Base-by-base conservation (phyloP, 1,284 basidiomycete species). In the Phellinidium pouzarii region DNA sequence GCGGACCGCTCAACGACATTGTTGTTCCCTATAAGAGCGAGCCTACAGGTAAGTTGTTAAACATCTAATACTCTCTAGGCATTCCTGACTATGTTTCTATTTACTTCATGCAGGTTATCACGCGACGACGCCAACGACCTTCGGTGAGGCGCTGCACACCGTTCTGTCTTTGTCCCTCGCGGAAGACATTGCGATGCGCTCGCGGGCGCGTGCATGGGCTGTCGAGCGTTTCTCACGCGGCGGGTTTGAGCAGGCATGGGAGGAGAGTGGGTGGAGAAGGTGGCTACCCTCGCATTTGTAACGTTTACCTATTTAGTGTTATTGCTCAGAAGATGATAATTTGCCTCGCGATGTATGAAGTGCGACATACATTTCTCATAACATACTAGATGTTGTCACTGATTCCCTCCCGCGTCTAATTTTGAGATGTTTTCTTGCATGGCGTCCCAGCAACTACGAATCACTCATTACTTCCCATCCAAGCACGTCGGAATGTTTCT, bases 1-100 rank as follows among this genome's bases (percentile, higher is more conserved):
- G 91, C 0, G 95, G 96, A 0, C 96, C 95, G 0, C 66, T 94
- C 27, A 76, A 85, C 49, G 95, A 99, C 66, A 98, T 99, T 54
- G 84, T 96, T 29, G 82, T 93, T 1, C 88, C 90, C 0, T 80
- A 80, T 62, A 69, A 87, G 19, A 82, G 80, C 9, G 65, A 82
- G 61, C 72, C 71, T 6, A 93, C 91, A 48, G 89, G 87, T 83
- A 59, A 51, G 70, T 62, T n/a, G 25, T 27, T 23, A 36, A n/a
- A 47, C 8, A 11, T 50, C 42, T 23, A n/a, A 26, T 36, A 44
- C 38, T 52, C 27, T 29, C 27, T n/a, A 9, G 7, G 26, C 43
- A 31, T 25, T 43, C 23, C n/a, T 34, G 41, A 31, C 23, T 46
- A 4, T 40, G n/a, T 19, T n/a, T 8, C 17, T 44, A 19, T 20